These are phyloP conservation scores for Curvularia lunata DNA, from an alignment of 2,329 filamentous ascomycete genomes.

Conservation along the genomic window DNA sequence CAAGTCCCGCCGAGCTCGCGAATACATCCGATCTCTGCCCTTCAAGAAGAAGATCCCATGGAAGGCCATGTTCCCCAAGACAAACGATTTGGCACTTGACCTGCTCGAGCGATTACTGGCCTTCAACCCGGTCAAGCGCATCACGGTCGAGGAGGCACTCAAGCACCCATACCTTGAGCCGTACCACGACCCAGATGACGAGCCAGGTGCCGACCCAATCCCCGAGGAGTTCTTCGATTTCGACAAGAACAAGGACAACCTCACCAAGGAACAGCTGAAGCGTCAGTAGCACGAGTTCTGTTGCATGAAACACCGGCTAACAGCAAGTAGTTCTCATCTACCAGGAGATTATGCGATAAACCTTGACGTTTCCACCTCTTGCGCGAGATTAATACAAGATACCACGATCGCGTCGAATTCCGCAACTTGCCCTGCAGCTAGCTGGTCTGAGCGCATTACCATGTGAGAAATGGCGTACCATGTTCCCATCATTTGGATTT, in stretches of 20 bases:
- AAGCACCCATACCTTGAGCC: constrained; percentile 98
- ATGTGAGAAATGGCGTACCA: constrained; percentile 18
- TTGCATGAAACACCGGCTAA: constrained; percentile 19
- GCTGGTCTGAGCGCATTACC: constrained; percentile 35
- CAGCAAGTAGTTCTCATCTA: constrained; percentile 75
- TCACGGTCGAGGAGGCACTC: constrained; percentile 95
- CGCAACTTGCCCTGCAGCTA: constrained; percentile 28
- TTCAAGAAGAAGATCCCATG: constrained; percentile 99
- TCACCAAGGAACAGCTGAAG: constrained; percentile 98
- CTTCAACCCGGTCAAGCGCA: constrained; percentile 98
- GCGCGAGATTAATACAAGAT: constrained; percentile 33
- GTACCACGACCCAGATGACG: constrained; percentile 98
- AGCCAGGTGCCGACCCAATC: constrained; percentile 94
- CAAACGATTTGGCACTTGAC: constrained; percentile 94
- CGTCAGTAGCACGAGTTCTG: constrained; percentile 57
- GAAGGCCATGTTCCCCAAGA: constrained; percentile 96
- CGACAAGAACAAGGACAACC: constrained; percentile 98
- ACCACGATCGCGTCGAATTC: constrained; percentile 28
- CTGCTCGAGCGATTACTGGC: constrained; percentile 93
- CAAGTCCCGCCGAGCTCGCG: constrained; percentile 94
- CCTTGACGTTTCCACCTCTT: constrained; percentile 12
- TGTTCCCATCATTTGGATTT: constrained; percentile 24
- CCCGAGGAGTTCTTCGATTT: constrained; percentile 99
- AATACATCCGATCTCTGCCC: constrained; percentile 96
- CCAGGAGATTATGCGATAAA: constrained; percentile 87